phyloP scores from a whole-genome alignment of 2,329 filamentous ascomycete species.

The Sphaerulina musiva region DNA sequence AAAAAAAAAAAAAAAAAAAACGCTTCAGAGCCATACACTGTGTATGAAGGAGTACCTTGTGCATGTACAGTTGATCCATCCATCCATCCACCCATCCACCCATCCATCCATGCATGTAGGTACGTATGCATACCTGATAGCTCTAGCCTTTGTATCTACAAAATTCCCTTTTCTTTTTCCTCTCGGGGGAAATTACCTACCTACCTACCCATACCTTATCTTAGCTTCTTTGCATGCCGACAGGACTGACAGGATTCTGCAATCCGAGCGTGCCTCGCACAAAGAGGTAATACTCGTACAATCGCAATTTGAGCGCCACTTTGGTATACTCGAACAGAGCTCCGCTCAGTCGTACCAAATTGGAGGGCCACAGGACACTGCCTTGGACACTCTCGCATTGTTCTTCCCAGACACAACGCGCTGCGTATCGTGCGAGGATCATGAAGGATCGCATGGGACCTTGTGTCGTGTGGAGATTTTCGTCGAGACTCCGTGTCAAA shows the following conservation, averaged over 20 bases:
- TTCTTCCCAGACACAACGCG: slow-evolving; percentile 56
- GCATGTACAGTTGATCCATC: no score
- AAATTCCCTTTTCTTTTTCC: no score
- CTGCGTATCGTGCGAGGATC: slow-evolving; percentile 59
- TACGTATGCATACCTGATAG: no score
- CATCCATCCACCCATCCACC: no score
- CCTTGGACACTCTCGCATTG: slow-evolving; percentile 48
- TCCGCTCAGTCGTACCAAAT: slow-evolving; percentile 45
- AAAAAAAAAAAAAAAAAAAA: no score
- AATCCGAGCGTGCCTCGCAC: slow-evolving; percentile 34
- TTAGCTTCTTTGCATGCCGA: not conserved
- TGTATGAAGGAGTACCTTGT: no score
- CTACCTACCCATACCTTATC: no score
- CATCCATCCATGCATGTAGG: no score
- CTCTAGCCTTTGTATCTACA: no score
- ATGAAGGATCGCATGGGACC: slow-evolving; percentile 57
- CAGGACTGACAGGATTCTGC: slow-evolving; percentile 9
- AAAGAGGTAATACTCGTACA: slow-evolving; percentile 54
- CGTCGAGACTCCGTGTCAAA: slow-evolving; percentile 85
- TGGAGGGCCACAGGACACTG: slow-evolving; percentile 48
- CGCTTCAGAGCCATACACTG: no score
- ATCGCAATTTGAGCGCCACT: slow-evolving; percentile 51
- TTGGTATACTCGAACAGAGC: slow-evolving; percentile 51
- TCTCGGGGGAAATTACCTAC: no score
- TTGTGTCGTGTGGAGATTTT: slow-evolving; percentile 70